These are phyloP conservation scores for Hysterangium stoloniferum DNA, from an alignment of 768 basidiomycete genomes.

Conservation along the genomic window DNA sequence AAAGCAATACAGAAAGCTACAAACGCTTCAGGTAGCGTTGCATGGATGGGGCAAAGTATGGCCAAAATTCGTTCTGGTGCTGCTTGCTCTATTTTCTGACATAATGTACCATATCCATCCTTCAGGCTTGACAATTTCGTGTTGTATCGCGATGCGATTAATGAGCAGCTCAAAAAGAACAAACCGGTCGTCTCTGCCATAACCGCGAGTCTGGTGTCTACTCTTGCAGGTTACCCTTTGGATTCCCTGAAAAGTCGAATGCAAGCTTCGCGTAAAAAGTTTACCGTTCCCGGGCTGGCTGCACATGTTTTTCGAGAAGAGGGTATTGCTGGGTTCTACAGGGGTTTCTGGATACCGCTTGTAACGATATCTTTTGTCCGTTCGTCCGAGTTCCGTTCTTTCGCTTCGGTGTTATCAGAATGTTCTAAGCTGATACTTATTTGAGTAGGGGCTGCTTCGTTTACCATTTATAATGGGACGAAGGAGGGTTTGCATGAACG, in stretches of 20 bases:
- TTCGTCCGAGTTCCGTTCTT: conserved; percentile 35
- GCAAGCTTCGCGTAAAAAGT: conserved; percentile 72
- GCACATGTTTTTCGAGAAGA: conserved; percentile 73
- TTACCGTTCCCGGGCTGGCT: conserved; percentile 68
- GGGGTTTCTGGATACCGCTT: conserved; percentile 87
- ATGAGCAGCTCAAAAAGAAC: conserved; percentile 30
- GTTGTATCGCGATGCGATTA: conserved; percentile 1
- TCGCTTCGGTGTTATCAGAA: conserved; percentile 3
- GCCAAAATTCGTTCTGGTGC: background rate
- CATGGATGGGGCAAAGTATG: conserved; percentile 14
- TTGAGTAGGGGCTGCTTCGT: conserved; percentile 70
- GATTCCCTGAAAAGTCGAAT: conserved; percentile 93
- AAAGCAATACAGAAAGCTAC: conserved; percentile 1
- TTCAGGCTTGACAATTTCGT: conserved; percentile 1
- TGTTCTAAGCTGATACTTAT: conserved; percentile 1
- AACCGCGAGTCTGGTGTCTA: conserved; percentile 86
- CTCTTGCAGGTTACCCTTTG: conserved; percentile 87
- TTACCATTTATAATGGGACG: conserved; percentile 82
- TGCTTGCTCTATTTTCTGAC: background rate
- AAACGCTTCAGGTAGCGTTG: conserved; percentile 4
- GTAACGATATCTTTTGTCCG: conserved; percentile 96
- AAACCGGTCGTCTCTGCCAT: conserved; percentile 87
- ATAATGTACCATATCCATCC: background rate
- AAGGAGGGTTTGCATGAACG: conserved; percentile 64
- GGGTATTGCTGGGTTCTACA: conserved; percentile 84